Evolutionary conservation across 2,329 filamentous ascomycete species (phyloP).

Genomic region (Pestalotiopsis fici): DNA sequence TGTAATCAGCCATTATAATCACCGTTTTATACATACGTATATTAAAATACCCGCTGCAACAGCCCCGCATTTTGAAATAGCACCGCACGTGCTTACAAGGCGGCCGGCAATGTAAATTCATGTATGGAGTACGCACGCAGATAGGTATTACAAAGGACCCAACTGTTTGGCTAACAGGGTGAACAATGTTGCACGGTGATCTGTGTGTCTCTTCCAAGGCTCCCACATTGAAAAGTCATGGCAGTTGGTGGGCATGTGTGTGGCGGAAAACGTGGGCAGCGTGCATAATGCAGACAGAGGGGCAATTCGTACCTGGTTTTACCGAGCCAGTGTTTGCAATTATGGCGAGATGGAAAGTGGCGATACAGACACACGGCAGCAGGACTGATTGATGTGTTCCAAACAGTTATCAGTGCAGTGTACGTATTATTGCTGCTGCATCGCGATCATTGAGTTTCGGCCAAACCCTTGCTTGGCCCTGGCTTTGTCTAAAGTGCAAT

Average conservation of each 20-base stretch:
- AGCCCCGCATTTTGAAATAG: not conserved
- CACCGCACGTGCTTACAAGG: not conserved
- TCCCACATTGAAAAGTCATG: not conserved
- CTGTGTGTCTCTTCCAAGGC: not conserved
- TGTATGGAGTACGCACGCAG: not conserved
- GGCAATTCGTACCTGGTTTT: not conserved
- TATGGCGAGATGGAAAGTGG: too few species aligned
- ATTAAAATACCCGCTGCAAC: not conserved
- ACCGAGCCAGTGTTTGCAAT: not conserved
- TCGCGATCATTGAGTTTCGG: not conserved
- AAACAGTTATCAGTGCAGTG: not conserved
- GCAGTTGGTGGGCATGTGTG: not conserved
- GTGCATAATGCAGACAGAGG: not conserved
- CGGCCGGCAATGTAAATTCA: not conserved
- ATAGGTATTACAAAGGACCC: not conserved
- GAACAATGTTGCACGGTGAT: not conserved
- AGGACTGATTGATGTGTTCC: not conserved
- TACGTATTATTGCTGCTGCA: not conserved
- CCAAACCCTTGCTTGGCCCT: not conserved
- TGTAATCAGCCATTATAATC: not conserved
- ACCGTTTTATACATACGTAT: not conserved
- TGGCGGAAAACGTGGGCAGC: not conserved
- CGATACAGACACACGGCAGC: not conserved
- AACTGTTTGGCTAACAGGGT: not conserved
- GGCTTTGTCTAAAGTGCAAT: not conserved